Base-by-base conservation (phyloP, 805 yeast species). In the Saccharomycodes ludwigii region DNA sequence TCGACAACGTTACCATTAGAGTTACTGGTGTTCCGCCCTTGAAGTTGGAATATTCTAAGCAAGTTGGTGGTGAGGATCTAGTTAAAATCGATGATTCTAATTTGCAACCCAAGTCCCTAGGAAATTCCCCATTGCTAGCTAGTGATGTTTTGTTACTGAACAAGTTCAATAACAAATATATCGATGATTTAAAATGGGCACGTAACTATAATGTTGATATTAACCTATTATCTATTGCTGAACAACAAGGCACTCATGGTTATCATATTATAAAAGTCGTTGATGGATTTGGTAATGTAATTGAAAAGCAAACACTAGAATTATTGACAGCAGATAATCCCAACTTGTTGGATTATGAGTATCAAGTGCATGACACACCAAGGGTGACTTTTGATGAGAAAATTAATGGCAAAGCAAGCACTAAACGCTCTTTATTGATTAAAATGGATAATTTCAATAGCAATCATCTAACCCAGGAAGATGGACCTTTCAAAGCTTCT, bases 11-110 rank as follows among this genome's bases (percentile, higher is more conserved):
- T 1, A 54, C 56, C 10, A 63, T 88, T 20, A 59, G 66, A 2
- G 68, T 76, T 1, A 54, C 61, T 13, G 96, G 97, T 32, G 80
- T 84, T 2, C 76, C 88, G 1, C 97, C 98, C 0, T 53, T 80
- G 36, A 68, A 67, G 15, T 55, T 80, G 21, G 59, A 62, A 25
- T 77, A 76, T 46, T 66, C 65, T 27, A 73, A 71, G 37, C 43
- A 60, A 11, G 50, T 66, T 15, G 56, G 58, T 35, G 60, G 49
- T 18, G 52, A 54, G 10, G 46, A 43, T 21, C 47, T 56, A 27
- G 21, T 31, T 27, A n/a, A n/a, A n/a, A 15, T 27, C 17, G 50
- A 54, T 20, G 68, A 67, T 32, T 65, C 65, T 27, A 56, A 63
- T 26, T 42, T 67, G 16, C 69, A 65, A 33, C 78, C 80, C 2